These are phyloP conservation scores for Penicillium bialowiezense DNA, from an alignment of 495 filamentous ascomycete genomes.

Conservation along the genomic window DNA sequence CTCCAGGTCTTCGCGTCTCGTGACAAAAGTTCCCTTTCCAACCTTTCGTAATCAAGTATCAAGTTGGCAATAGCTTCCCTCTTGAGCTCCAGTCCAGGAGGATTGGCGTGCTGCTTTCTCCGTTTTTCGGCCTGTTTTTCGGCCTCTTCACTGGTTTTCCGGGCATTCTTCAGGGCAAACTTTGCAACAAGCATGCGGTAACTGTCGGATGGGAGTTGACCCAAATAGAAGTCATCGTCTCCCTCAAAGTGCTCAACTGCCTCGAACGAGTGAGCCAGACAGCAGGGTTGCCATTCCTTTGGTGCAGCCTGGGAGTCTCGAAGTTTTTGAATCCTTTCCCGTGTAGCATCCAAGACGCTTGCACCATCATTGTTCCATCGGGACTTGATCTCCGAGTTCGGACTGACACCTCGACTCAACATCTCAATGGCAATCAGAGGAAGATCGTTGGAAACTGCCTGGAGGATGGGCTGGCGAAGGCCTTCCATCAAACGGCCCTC, in stretches of 20 bases:
- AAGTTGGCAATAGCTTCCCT: conserved; percentile 44
- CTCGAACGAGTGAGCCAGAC: too few species aligned
- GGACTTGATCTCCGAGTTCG: conserved; percentile 43
- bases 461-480: conserved; percentile 57
- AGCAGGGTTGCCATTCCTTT: too few species aligned
- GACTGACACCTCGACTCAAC: conserved; percentile 56
- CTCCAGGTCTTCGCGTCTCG: conserved; percentile 62
- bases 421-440: conserved; percentile 54
- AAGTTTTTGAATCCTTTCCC: conserved; percentile 45
- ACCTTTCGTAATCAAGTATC: conserved; percentile 46
- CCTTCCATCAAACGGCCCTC: conserved; percentile 31
- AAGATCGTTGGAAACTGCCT: conserved; percentile 50
- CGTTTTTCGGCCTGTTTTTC: neutral
- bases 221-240: conserved; percentile 41
- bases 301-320: conserved; percentile 28
- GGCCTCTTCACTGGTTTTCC: conserved; percentile 7
- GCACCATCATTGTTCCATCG: conserved; percentile 17
- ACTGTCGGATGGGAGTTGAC: conserved; percentile 39
- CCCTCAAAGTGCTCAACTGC: conserved; percentile 16
- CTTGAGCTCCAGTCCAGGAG: conserved; percentile 50
- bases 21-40: conserved; percentile 50
- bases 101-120: neutral
- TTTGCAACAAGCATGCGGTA: conserved; percentile 50
- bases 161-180: conserved; percentile 10
- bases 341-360: conserved; percentile 33